Conservation (phyloP, 192 early-diverging fungal genomes). For the Spizellomyces sp. region DNA sequence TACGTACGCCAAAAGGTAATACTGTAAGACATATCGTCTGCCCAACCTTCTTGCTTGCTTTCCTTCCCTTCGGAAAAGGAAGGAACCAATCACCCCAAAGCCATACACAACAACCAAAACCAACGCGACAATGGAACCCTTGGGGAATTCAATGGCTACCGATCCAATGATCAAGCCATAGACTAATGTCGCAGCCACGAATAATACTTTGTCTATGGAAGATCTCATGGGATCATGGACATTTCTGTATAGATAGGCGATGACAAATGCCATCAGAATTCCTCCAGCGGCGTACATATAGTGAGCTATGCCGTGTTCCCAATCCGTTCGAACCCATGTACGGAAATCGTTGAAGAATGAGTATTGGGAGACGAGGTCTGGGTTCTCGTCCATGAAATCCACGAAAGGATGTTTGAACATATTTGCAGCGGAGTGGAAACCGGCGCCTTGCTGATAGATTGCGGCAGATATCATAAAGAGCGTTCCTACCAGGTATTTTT, state of each 20-base stretch:
- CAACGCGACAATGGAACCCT: conserved; percentile 30
- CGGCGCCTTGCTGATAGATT: conserved; percentile 45
- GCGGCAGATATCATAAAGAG: conserved; percentile 31
- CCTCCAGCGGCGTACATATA: conserved; percentile 47
- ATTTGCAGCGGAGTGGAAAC: conserved; percentile 39
- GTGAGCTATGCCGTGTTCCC: conserved; percentile 38
- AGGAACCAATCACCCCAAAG: conserved; percentile 25
- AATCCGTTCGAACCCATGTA: conserved; percentile 32
- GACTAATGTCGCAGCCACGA: not conserved
- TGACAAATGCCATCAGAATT: conserved; percentile 14
- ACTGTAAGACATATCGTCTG: conserved; percentile 24
- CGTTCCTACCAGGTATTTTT: conserved; percentile 11
- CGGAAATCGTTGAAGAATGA: conserved; percentile 22
- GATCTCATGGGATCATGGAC: not conserved
- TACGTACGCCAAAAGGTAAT: conserved; percentile 16
- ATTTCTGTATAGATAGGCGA: conserved; percentile 26
- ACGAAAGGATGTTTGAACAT: conserved; percentile 41
- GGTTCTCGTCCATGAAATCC: conserved; percentile 1
- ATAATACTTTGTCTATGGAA: not conserved
- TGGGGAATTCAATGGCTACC: conserved; percentile 39
- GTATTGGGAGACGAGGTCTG: conserved; percentile 20
- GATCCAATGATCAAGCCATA: conserved; percentile 35
- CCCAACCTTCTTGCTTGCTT: conserved; percentile 3
- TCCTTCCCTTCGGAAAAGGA: conserved; percentile 13
- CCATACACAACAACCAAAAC: conserved; percentile 24